Evolutionary conservation across 768 basidiomycete genomes (phyloP).

Genomic region (Leccinum olivaceopallidum): DNA sequence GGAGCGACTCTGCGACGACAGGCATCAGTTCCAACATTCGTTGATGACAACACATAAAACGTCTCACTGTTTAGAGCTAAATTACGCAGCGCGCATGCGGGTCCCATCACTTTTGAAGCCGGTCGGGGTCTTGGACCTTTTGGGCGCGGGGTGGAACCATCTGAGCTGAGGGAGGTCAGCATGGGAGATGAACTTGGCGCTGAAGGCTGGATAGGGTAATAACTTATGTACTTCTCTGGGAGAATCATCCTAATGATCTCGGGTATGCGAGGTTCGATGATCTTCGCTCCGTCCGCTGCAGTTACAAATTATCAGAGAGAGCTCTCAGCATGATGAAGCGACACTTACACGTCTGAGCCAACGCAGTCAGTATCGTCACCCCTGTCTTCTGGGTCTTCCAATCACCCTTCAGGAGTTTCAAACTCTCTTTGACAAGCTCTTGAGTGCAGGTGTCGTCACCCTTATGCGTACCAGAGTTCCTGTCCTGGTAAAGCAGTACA

Average conservation of each 20-base stretch:
- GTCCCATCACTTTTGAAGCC: conserved; percentile 26
- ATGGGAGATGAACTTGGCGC: neutral
- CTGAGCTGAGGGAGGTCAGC: neutral
- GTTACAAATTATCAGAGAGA: neutral
- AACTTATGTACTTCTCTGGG: conserved; percentile 2
- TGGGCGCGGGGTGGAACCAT: neutral
- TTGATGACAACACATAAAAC: neutral
- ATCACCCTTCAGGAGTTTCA: conserved; percentile 1
- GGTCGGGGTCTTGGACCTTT: neutral
- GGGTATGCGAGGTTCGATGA: neutral
- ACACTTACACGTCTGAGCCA: conserved; percentile 21
- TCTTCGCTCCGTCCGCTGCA: neutral
- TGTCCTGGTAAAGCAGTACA: conserved; percentile 25
- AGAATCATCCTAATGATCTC: neutral
- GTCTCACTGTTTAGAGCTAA: conserved; percentile 16
- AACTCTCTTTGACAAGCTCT: conserved; percentile 14
- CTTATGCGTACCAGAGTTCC: conserved; percentile 5
- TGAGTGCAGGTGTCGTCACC: conserved; percentile 4
- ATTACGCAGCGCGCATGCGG: conserved; percentile 24
- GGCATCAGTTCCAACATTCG: neutral
- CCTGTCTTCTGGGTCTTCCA: conserved; percentile 28
- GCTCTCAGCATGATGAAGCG: neutral
- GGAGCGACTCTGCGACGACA: neutral
- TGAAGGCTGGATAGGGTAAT: neutral
- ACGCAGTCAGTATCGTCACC: conserved; percentile 23